These are phyloP conservation scores for Trichoderma parareesei DNA, from an alignment of 495 filamentous ascomycete genomes.

Conservation along the genomic window DNA sequence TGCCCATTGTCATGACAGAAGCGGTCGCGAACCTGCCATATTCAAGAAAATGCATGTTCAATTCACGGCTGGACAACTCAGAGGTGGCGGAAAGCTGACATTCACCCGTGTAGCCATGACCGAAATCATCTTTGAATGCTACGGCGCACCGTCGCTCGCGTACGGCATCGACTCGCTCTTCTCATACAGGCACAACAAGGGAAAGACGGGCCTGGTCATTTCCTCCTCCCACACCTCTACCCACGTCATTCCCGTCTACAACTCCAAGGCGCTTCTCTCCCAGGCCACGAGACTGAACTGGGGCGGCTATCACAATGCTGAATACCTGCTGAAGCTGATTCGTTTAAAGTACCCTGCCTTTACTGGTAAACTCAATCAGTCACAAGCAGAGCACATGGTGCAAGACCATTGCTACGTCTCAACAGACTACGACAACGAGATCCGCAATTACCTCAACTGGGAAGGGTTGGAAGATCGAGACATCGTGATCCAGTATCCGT, in stretches of 20 bases:
- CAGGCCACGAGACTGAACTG: constrained; percentile 87
- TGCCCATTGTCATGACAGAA: constrained; percentile 93
- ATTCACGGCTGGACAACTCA: background rate
- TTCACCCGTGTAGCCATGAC: constrained; percentile 66
- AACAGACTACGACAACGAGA: constrained; percentile 68
- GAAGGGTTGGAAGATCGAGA: constrained; percentile 83
- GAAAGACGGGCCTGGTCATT: constrained; percentile 79
- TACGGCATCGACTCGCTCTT: constrained; percentile 96
- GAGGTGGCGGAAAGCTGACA: background rate
- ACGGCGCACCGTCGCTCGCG: constrained; percentile 75
- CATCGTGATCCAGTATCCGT: constrained; percentile 83
- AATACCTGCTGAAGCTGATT: constrained; percentile 84
- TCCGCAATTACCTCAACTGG: constrained; percentile 71
- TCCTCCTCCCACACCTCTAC: constrained; percentile 90
- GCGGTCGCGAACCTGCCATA: constrained; percentile 85
- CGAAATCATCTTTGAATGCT: constrained; percentile 93
- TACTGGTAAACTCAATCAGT: constrained; percentile 71
- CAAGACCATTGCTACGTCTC: constrained; percentile 88
- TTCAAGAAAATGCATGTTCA: constrained; percentile 65
- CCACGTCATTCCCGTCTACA: constrained; percentile 88
- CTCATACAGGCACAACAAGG: constrained; percentile 85
- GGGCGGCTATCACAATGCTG: constrained; percentile 82
- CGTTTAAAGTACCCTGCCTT: constrained; percentile 84
- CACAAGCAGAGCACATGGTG: constrained; percentile 79
- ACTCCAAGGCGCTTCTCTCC: constrained; percentile 70